Evolutionary conservation across 257 asterid species (phyloP).

Genomic region (Jaltomata sinuosa): DNA sequence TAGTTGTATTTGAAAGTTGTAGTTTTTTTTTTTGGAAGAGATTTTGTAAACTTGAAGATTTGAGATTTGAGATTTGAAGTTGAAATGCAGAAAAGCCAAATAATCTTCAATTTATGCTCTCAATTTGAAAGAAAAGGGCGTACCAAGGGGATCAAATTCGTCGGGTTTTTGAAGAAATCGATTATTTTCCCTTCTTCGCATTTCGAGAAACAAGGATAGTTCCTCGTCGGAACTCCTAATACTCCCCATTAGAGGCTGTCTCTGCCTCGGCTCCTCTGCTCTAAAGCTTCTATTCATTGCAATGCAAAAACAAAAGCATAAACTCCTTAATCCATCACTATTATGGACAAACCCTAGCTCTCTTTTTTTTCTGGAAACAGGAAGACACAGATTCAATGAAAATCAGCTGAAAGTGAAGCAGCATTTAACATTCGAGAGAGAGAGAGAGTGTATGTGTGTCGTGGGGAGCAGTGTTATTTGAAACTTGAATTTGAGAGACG

Average conservation of each 20-base stretch:
- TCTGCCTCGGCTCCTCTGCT: conserved; percentile 34
- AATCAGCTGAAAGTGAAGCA: conserved; percentile 29
- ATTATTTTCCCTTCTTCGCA: conserved; percentile 81
- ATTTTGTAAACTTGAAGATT: background rate
- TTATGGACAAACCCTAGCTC: conserved; percentile 19
- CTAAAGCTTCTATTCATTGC: conserved; percentile 72
- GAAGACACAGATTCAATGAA: conserved; percentile 22
- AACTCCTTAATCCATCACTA: conserved; percentile 18
- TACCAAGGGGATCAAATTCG: conserved; percentile 79
- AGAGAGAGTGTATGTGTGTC: background rate
- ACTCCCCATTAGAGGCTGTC: conserved; percentile 31
- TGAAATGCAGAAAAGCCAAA: background rate
- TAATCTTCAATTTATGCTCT: background rate
- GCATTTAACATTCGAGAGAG: conserved; percentile 13
- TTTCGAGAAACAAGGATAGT: conserved; percentile 79
- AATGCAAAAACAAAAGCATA: background rate
- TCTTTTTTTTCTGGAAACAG: conserved; percentile 2
- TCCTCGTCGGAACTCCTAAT: conserved; percentile 73
- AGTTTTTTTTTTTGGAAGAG: background rate
- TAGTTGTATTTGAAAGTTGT: background rate
- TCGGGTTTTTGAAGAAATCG: conserved; percentile 62
- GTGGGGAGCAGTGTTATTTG: conserved; percentile 2
- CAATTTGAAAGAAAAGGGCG: background rate
- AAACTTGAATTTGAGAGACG: conserved; percentile 4
- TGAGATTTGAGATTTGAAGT: background rate